A percentile compares a stretch with the other conserved stretches of the same genome.
These are phyloP conservation scores for Phytophthora fragariaefolia DNA, from an alignment of 352 stramenopile genomes.

Conservation along the genomic window DNA sequence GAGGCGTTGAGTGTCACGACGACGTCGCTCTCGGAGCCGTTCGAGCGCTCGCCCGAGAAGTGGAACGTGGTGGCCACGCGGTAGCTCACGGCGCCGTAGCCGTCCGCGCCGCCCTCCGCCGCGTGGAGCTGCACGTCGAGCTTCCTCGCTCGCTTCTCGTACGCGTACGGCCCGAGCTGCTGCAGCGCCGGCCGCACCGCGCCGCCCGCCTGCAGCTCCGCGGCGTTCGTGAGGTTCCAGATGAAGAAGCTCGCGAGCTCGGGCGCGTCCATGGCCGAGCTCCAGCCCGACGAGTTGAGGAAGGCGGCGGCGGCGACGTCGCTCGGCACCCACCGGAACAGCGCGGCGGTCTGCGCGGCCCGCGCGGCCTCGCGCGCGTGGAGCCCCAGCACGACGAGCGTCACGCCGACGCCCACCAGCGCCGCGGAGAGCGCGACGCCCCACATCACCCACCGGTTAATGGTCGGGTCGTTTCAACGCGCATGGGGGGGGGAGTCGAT, in stretches of 20 bases:
- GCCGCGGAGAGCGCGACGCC: slow-evolving; percentile 27
- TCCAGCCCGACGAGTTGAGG: slow-evolving; percentile 40
- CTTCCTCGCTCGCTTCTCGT: slow-evolving; percentile 70
- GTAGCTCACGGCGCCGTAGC: slow-evolving; percentile 61
- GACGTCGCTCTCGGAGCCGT: slow-evolving; percentile 58
- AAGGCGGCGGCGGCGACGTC: slow-evolving; percentile 20
- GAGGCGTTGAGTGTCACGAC: slow-evolving; percentile 67
- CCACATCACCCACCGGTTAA: slow-evolving; percentile 24
- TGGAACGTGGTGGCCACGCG: slow-evolving; percentile 48
- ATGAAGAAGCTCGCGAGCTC: slow-evolving; percentile 69
- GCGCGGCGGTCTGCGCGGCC: slow-evolving; percentile 2
- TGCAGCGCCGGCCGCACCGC: slow-evolving; percentile 36
- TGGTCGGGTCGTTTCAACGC: no score
- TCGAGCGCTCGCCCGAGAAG: slow-evolving; percentile 63
- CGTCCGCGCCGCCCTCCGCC: slow-evolving; percentile 29
- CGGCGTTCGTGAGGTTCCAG: slow-evolving; percentile 75
- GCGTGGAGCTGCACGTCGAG: slow-evolving; percentile 51
- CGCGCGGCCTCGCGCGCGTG: slow-evolving; percentile 20
- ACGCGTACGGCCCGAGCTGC: slow-evolving; percentile 72
- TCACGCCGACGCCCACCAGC: slow-evolving; percentile 27
- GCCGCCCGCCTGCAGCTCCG: slow-evolving; percentile 34
- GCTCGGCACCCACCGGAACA: slow-evolving; percentile 35
- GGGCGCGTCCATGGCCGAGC: slow-evolving; percentile 55
- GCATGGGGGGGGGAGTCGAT: no score
- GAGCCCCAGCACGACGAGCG: slow-evolving; percentile 36